Conservation (phyloP, 192 early-diverging fungal genomes). For the Backusella sp. region DNA sequence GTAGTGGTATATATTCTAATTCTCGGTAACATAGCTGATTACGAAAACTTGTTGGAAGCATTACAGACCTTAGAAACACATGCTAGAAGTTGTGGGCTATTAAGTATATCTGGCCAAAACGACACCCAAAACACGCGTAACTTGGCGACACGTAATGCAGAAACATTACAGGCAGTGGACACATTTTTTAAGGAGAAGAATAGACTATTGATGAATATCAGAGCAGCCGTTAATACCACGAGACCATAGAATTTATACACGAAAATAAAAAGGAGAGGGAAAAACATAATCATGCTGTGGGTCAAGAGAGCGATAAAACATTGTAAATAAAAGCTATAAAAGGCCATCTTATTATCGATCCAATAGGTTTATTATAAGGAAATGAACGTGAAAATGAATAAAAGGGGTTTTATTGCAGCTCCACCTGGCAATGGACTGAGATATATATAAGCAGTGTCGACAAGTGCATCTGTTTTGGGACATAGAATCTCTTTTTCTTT, state of each 20-base stretch:
- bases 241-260: background rate
- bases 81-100: slow-evolving; percentile 26
- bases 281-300: background rate
- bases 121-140: slow-evolving; percentile 12
- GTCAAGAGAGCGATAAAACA: background rate
- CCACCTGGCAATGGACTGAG: no score
- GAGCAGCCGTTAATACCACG: slow-evolving; percentile 30
- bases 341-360: background rate
- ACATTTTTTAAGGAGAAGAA: slow-evolving; percentile 29
- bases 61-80: slow-evolving; percentile 26
- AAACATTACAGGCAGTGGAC: slow-evolving; percentile 29
- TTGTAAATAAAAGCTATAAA: background rate
- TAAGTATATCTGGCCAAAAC: slow-evolving; percentile 25
- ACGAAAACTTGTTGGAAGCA: slow-evolving; percentile 20
- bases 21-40: slow-evolving; percentile 22
- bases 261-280: background rate
- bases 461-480: no score
- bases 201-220: slow-evolving; percentile 28
- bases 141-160: slow-evolving; percentile 27
- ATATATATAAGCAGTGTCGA: no score
- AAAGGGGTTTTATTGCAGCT: no score
- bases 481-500: no score
- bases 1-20: background rate
- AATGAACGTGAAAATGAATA: background rate
- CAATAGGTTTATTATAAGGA: background rate